Conservation (phyloP, 768 basidiomycete genomes). For the Mycena vitilis region DNA sequence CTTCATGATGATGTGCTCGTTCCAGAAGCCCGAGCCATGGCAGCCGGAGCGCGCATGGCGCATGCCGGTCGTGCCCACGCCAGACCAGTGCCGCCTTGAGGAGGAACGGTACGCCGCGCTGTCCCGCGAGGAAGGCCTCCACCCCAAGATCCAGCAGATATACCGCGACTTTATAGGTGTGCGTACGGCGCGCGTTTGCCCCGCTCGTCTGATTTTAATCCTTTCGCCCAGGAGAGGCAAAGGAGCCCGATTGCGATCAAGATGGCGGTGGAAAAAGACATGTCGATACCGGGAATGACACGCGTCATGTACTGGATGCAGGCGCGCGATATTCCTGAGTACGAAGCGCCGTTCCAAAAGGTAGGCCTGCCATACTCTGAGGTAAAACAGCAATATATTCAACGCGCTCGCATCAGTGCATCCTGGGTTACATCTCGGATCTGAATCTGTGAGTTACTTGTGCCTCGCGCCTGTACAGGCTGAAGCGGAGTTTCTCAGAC, state of each 20-base stretch:
- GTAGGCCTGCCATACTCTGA: conserved; percentile 61
- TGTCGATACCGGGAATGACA: conserved; percentile 58
- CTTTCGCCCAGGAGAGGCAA: conserved; percentile 63
- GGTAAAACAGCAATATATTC: conserved; percentile 31
- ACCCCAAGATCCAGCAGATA: conserved; percentile 48
- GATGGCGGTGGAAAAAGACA: conserved; percentile 57
- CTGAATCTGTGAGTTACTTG: conserved; percentile 71
- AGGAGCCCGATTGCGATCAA: conserved; percentile 79
- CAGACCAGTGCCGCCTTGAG: conserved; percentile 74
- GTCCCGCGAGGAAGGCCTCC: conserved; percentile 47
- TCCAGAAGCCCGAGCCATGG: conserved; percentile 83
- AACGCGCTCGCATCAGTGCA: conserved; percentile 63
- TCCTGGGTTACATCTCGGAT: conserved; percentile 84
- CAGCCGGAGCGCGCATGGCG: conserved; percentile 77
- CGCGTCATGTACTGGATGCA: conserved; percentile 85
- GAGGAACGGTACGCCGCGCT: conserved; percentile 53
- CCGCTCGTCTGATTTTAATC: not conserved
- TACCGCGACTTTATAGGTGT: conserved; percentile 47
- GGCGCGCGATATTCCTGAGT: conserved; percentile 72
- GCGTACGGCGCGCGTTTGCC: conserved; percentile 1
- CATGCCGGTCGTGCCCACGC: conserved; percentile 67
- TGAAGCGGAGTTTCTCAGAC: conserved; percentile 51
- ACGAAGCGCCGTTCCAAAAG: conserved; percentile 82
- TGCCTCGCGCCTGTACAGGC: not conserved
- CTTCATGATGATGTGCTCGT: conserved; percentile 74